Conservation (phyloP, 805 yeast species). For the Candida pini region DNA sequence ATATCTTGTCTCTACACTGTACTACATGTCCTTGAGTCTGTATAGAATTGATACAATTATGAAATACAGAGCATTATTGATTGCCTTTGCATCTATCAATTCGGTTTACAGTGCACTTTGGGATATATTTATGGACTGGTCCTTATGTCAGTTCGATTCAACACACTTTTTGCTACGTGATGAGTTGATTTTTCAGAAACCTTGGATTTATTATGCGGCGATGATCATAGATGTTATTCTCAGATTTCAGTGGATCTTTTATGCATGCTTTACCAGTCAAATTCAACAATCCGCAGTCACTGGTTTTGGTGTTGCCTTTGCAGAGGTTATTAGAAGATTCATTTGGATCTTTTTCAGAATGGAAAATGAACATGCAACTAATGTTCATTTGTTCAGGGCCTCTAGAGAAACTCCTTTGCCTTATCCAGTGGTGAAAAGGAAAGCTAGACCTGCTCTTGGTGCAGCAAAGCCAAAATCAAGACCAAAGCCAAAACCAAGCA, state of each 20-base stretch:
- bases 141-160: slow-evolving; percentile 64
- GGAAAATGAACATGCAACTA: slow-evolving; percentile 94
- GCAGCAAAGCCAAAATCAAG: not conserved
- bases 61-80: slow-evolving; percentile 51
- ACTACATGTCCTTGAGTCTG: slow-evolving; percentile 67
- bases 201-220: slow-evolving; percentile 65
- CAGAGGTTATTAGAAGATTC: slow-evolving; percentile 78
- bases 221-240: slow-evolving; percentile 67
- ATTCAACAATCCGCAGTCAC: slow-evolving; percentile 86
- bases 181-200: slow-evolving; percentile 56
- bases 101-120: slow-evolving; percentile 66
- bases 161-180: slow-evolving; percentile 59
- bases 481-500: not conserved
- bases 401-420: slow-evolving; percentile 86
- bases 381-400: slow-evolving; percentile 79
- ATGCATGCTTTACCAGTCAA: slow-evolving; percentile 68
- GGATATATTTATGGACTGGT: slow-evolving; percentile 97
- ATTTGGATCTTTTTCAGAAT: slow-evolving; percentile 89
- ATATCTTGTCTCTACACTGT: slow-evolving; percentile 60
- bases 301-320: slow-evolving; percentile 75
- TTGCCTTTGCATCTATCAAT: slow-evolving; percentile 69
- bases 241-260: slow-evolving; percentile 90
- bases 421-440: slow-evolving; percentile 41
- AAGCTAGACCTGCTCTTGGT: not conserved
- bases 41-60: slow-evolving; percentile 58